phyloP scores from a whole-genome alignment of 2,329 filamentous ascomycete genomes.

The Pseudogymnoascus sp. region DNA sequence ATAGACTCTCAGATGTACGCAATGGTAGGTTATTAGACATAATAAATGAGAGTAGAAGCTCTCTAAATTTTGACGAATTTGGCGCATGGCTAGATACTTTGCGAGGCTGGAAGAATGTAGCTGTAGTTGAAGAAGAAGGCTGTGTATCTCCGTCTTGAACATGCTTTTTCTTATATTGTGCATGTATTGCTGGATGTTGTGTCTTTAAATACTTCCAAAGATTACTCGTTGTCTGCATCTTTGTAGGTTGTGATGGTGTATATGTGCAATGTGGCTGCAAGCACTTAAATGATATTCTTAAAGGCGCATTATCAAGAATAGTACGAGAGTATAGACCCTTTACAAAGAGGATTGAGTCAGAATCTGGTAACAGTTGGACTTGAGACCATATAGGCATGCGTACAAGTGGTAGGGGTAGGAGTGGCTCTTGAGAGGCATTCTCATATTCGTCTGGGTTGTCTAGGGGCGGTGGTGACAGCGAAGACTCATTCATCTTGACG shows the following conservation, averaged over 20 bases:
- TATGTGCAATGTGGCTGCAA: background rate
- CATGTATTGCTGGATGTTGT: background rate
- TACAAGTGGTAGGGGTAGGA: background rate
- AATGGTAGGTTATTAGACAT: no score
- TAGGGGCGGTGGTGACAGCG: background rate
- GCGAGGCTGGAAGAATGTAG: no score
- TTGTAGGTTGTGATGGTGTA: background rate
- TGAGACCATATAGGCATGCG: background rate
- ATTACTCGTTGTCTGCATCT: background rate
- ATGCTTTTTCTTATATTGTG: no score
- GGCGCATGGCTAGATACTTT: no score
- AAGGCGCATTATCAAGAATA: background rate
- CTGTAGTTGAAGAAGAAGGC: no score
- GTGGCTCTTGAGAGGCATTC: background rate
- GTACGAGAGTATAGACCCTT: background rate
- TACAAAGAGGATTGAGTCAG: background rate
- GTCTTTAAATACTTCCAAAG: background rate
- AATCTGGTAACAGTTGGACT: background rate
- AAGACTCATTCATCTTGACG: background rate
- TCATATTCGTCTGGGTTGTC: background rate
- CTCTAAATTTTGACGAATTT: no score
- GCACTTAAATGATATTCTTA: background rate
- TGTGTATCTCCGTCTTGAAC: no score
- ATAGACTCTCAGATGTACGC: no score
- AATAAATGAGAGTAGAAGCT: no score